Base-by-base conservation (phyloP, 768 basidiomycete genomes). In the Xerocomellus dryophilus region DNA sequence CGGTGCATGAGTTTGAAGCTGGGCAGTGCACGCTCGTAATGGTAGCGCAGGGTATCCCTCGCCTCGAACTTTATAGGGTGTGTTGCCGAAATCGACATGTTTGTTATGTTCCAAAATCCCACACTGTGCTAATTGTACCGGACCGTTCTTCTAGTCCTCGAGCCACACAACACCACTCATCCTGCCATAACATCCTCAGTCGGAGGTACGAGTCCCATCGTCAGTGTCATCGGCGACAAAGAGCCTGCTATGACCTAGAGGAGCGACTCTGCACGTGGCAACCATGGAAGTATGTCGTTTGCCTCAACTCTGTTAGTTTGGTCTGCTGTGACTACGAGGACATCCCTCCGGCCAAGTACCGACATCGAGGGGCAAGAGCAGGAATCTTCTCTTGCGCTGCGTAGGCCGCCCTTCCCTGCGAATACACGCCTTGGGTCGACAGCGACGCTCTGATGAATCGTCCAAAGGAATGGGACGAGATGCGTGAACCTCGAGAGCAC, bases 1-100 rank as follows among this genome's bases (percentile, higher is more conserved):
- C 66, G 84, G 89, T 66, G 61, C 81, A 43, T 56, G 54, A 41
- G 27, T 35, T 14, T 25, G 23, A 25, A 25, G 23, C 23, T 25
- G 23, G 20, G 15, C 17, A 18, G 12, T 44, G 41, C 47, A 48
- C n/a, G 39, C 31, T 27, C 29, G 34, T 8, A 8, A 15, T n/a
- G 51, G 21, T 10, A 12, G 21, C 31, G 17, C 25, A 20, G 43
- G 46, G 18, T 38, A 29, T 36, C 17, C 29, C 8, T 42, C 31
- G 23, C 35, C 17, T 18, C 17, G 29, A 25, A n/a, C 25, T 27
- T 34, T n/a, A n/a, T n/a, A n/a, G n/a, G n/a, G n/a, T n/a, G n/a
- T n/a, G n/a, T 34, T 34, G 32, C 7, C 23, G 15, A 38, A 38
- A n/a, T 25, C 25, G 5, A 25, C 25, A 25, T 25, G 23, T 4